phyloP scores from a whole-genome alignment of 2,329 filamentous ascomycete species.

The Xylaria digitata region DNA sequence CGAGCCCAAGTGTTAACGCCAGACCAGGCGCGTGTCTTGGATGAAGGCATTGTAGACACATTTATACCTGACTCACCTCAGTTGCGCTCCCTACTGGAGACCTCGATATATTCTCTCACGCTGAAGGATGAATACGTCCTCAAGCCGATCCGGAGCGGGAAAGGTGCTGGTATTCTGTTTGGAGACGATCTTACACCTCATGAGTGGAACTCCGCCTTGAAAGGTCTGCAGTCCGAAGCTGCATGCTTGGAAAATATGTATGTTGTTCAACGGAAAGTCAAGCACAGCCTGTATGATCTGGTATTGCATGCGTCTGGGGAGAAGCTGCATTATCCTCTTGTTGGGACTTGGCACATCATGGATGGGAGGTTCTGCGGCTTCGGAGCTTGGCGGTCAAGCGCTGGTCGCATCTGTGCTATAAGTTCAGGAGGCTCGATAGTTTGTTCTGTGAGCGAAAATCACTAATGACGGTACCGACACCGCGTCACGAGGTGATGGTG shows the following conservation, averaged over 20 bases:
- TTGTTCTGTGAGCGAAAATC: constrained; percentile 47
- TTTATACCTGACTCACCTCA: constrained; percentile 49
- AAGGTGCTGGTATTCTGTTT: constrained; percentile 56
- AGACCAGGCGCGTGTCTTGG: constrained; percentile 45
- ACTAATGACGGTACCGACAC: background rate
- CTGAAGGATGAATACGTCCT: constrained; percentile 50
- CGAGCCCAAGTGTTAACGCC: constrained; percentile 44
- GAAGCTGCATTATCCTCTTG: constrained; percentile 46
- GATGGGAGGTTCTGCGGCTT: constrained; percentile 43
- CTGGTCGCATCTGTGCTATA: constrained; percentile 49
- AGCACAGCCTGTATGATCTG: constrained; percentile 50
- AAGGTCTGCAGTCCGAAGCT: constrained; percentile 28
- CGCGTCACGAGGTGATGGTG: too few species aligned
- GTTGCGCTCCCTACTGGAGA: constrained; percentile 40
- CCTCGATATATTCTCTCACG: constrained; percentile 27
- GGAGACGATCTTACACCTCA: constrained; percentile 50
- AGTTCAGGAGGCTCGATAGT: constrained; percentile 51
- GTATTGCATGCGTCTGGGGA: constrained; percentile 46
- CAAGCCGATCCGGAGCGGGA: constrained; percentile 55
- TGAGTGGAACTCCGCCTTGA: constrained; percentile 48
- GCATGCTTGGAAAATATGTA: constrained; percentile 33
- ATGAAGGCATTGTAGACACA: constrained; percentile 51
- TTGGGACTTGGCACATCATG: constrained; percentile 51
- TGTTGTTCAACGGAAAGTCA: constrained; percentile 50
- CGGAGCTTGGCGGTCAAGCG: constrained; percentile 50